A percentile compares a stretch with the other conserved stretches of the same genome.
Evolutionary conservation across 139 green algal species (phyloP).

Genomic region (Tetraselmis chui): DNA sequence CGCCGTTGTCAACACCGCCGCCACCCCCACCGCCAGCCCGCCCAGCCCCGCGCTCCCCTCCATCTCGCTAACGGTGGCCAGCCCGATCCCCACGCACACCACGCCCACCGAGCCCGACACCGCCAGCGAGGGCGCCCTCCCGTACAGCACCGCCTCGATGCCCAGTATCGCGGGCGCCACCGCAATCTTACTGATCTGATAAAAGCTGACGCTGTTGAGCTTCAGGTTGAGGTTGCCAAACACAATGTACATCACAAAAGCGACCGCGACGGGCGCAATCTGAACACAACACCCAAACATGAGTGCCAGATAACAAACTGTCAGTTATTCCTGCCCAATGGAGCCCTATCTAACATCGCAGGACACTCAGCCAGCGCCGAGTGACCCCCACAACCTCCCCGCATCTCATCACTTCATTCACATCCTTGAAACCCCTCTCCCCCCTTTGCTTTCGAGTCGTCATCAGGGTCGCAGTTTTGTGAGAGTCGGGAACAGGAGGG

Average conservation of each 20-base stretch:
- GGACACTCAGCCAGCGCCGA: too few relatives aligned
- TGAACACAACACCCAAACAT: too few relatives aligned
- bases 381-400: too few relatives aligned
- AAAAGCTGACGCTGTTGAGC: conserved; percentile 85
- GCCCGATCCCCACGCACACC: conserved; percentile 67
- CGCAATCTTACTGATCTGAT: conserved; percentile 79
- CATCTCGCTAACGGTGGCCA: conserved; percentile 71
- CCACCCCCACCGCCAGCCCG: conserved; percentile 57
- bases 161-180: conserved; percentile 73
- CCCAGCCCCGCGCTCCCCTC: conserved; percentile 23
- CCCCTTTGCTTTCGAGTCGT: too few relatives aligned
- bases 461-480: too few relatives aligned
- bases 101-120: conserved; percentile 54
- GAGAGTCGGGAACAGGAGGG: too few relatives aligned
- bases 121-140: conserved; percentile 26
- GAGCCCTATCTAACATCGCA: too few relatives aligned
- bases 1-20: conserved; percentile 61
- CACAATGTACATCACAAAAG: conserved; percentile 84
- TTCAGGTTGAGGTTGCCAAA: conserved; percentile 80
- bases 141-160: conserved; percentile 60
- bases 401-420: too few relatives aligned
- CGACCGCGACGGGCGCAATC: conserved; percentile 57
- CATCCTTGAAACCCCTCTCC: too few relatives aligned
- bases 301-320: too few relatives aligned
- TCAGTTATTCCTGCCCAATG: too few relatives aligned